Evolutionary conservation across 2,329 filamentous ascomycete species (phyloP).

Genomic region (Fusarium chlamydosporum): DNA sequence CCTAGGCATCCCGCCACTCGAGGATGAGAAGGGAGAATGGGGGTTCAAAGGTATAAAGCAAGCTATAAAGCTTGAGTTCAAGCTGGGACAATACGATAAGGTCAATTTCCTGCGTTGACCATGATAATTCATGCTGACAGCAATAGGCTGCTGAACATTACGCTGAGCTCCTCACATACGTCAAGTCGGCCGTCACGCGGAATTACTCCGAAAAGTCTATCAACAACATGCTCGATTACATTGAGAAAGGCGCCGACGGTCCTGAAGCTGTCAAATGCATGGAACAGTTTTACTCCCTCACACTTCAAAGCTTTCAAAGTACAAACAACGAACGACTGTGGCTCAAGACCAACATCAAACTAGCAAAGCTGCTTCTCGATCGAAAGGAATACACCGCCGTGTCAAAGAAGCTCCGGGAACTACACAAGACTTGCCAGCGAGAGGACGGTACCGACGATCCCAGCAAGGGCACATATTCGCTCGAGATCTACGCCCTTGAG

Average conservation of each 20-base stretch:
- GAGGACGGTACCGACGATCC: constrained; percentile 91
- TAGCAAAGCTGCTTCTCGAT: constrained; percentile 90
- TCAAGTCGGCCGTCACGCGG: constrained; percentile 94
- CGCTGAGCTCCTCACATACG: constrained; percentile 93
- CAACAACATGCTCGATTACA: constrained; percentile 98
- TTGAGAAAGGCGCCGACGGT: constrained; percentile 87
- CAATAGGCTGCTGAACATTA: constrained; percentile 89
- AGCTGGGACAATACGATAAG: constrained; percentile 87
- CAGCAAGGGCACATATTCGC: constrained; percentile 94
- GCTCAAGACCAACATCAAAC: constrained; percentile 98
- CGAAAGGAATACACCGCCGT: constrained; percentile 88
- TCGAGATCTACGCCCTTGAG: constrained; percentile 96
- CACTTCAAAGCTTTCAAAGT: constrained; percentile 93
- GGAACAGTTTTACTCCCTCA: constrained; percentile 95
- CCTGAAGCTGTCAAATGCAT: constrained; percentile 81
- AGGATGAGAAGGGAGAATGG: constrained; percentile 96
- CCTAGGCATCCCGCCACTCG: constrained; percentile 84
- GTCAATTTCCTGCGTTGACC: constrained; percentile 59
- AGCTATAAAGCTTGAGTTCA: constrained; percentile 97
- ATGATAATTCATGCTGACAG: constrained; percentile 39
- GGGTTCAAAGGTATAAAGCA: constrained; percentile 99
- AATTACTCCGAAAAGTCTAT: constrained; percentile 99
- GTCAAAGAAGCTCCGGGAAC: constrained; percentile 85
- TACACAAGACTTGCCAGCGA: constrained; percentile 89
- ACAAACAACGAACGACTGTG: constrained; percentile 98